phyloP scores from a whole-genome alignment of 2,329 filamentous ascomycete species.

The Fusarium tuaranense region DNA sequence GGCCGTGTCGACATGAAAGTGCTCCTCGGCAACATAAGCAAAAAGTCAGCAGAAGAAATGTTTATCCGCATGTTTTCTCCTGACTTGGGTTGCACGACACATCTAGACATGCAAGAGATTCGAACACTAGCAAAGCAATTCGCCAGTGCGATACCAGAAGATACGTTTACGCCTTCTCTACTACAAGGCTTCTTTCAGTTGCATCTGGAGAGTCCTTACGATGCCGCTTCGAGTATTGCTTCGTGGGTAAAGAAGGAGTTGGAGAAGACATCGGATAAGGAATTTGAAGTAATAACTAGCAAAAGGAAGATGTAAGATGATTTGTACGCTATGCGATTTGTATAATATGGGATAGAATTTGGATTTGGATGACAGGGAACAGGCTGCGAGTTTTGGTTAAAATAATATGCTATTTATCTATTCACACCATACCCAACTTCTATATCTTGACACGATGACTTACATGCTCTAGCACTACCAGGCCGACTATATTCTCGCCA shows the following conservation, averaged over 20 bases:
- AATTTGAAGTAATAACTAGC: constrained; percentile 45
- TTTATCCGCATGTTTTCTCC: constrained; percentile 60
- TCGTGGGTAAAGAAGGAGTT: constrained; percentile 53
- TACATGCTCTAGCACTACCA: neutral
- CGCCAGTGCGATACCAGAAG: constrained; percentile 61
- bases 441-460: neutral
- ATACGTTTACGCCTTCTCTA: constrained; percentile 61
- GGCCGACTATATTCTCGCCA: constrained; percentile 19
- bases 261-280: constrained; percentile 42
- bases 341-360: neutral
- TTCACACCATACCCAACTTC: neutral
- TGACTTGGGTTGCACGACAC: constrained; percentile 44
- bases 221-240: constrained; percentile 50
- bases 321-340: constrained; percentile 8
- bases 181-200: constrained; percentile 62
- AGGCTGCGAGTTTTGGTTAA: neutral
- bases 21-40: constrained; percentile 63
- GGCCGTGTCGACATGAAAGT: constrained; percentile 76
- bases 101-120: constrained; percentile 46
- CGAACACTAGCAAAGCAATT: constrained; percentile 65
- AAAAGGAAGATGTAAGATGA: constrained; percentile 22
- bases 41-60: constrained; percentile 58
- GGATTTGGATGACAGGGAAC: neutral
- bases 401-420: neutral
- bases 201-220: constrained; percentile 54